Conservation (phyloP, 2,329 filamentous ascomycete species). For the Monascus ruber region DNA sequence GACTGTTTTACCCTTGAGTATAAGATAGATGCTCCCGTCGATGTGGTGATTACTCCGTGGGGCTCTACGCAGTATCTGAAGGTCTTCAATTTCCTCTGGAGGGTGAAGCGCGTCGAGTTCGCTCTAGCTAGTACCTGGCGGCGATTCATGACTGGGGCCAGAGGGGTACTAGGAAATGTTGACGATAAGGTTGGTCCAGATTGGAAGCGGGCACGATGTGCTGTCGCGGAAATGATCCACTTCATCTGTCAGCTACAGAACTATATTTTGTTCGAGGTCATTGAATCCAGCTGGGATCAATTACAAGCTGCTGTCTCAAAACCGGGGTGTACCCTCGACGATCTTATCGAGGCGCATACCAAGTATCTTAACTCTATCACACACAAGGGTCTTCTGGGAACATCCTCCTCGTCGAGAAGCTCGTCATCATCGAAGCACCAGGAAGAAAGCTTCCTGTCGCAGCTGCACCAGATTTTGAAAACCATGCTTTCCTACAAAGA, state of each 20-base stretch:
- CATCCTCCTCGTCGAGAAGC: slow-evolving; percentile 32
- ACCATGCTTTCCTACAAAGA: slow-evolving; percentile 92
- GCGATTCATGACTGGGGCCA: slow-evolving; percentile 85
- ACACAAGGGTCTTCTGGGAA: slow-evolving; percentile 84
- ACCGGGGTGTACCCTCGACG: slow-evolving; percentile 84
- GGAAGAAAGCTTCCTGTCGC: slow-evolving; percentile 74
- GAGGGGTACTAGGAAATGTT: slow-evolving; percentile 74
- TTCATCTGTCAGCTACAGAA: slow-evolving; percentile 96
- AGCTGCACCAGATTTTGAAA: slow-evolving; percentile 84
- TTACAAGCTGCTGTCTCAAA: slow-evolving; percentile 72
- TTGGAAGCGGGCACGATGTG: slow-evolving; percentile 83
- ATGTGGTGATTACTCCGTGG: slow-evolving; percentile 94
- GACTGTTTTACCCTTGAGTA: slow-evolving; percentile 98
- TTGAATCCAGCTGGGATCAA: slow-evolving; percentile 89
- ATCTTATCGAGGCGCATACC: slow-evolving; percentile 83
- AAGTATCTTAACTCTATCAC: slow-evolving; percentile 90
- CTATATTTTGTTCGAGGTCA: slow-evolving; percentile 97
- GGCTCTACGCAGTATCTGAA: slow-evolving; percentile 94
- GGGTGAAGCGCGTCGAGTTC: slow-evolving; percentile 95
- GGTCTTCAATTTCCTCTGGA: slow-evolving; percentile 98
- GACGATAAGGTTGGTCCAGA: slow-evolving; percentile 62
- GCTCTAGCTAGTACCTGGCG: slow-evolving; percentile 84
- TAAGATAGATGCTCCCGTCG: slow-evolving; percentile 91
- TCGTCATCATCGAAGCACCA: slow-evolving; percentile 30
- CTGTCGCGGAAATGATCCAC: slow-evolving; percentile 95